Conservation (phyloP, 768 basidiomycete genomes). For the Asterophora parasitica region DNA sequence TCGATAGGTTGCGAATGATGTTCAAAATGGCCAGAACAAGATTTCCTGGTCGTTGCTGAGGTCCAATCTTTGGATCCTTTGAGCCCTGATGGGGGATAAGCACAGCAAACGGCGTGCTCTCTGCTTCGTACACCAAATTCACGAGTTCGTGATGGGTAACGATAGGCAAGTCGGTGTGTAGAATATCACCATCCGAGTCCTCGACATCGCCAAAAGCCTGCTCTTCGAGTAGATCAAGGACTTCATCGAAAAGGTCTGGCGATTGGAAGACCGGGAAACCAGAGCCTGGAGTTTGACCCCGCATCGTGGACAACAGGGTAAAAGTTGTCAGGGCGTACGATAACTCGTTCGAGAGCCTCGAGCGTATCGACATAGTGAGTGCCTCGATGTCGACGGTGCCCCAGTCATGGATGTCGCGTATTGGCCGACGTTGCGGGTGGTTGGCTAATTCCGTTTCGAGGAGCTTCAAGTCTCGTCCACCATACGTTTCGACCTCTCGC, state of each 20-base stretch:
- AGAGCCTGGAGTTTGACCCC: conserved; percentile 52
- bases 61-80: conserved; percentile 47
- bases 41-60: conserved; percentile 63
- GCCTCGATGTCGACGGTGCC: conserved; percentile 87
- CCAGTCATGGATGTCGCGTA: conserved; percentile 80
- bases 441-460: conserved; percentile 59
- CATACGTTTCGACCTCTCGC: conserved; percentile 69
- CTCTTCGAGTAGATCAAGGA: conserved; percentile 84
- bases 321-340: conserved; percentile 89
- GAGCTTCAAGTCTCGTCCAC: conserved; percentile 72
- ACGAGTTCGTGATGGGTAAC: conserved; percentile 65
- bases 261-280: conserved; percentile 78
- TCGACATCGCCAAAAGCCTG: conserved; percentile 59
- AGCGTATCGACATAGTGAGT: conserved; percentile 90
- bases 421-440: conserved; percentile 46
- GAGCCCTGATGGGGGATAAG: conserved; percentile 44
- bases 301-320: conserved; percentile 75
- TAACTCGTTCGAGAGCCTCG: conserved; percentile 75
- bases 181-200: conserved; percentile 20
- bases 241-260: conserved; percentile 77
- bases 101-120: conserved; percentile 55
- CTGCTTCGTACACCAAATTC: conserved; percentile 51
- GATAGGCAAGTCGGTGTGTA: conserved; percentile 33
- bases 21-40: conserved; percentile 67
- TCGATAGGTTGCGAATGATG: conserved; percentile 84